Base-by-base conservation (phyloP, 768 basidiomycete species). In the Megacollybia marginata region DNA sequence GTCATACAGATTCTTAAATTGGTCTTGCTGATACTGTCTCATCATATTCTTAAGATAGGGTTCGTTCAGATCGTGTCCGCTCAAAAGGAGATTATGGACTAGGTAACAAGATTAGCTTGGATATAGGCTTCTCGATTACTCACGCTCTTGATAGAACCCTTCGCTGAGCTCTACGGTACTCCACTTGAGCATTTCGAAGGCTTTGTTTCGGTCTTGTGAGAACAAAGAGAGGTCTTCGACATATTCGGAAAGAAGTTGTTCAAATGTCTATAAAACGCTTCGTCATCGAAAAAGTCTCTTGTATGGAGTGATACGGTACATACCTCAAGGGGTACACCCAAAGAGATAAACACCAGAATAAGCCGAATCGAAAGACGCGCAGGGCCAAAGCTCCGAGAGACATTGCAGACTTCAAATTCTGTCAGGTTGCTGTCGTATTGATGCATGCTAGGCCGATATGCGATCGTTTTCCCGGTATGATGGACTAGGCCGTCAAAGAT, bases 341-440 rank as follows among this genome's bases (percentile, higher is more conserved):
- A 52, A 13, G 55, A 55, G 2, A 60, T 45, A 8, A 60, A 46
- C 9, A 60, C 49, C 11, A 56, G 28, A 16, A 60, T 58, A 47
- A 58, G 58, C 36, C 56, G 57, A 42, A 50, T 53, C 46, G 57
- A 58, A 1, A 60, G 55, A 11, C 59, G 57, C 8, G 55, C 59
- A 9, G 38, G 9, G 16, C 50, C 48, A 1, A 52, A 57, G 2
- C 49, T 28, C 13, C 42, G 43, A 9, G 59, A 56, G 16, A 58
- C 35, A 8, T 49, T 46, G 13, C 57, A 53, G 3, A 60, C 23
- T 28, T 60, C 59, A 0, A 60, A 31, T 10, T 51, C 20, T 11
- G 44, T 43, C 5, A 53, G 59, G 2, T 55, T 56, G 6, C 45
- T 50, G 13, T 55, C 47, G 40, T 58, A 60, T 43, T 60, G 57